Conservation (phyloP, 83 land plant genomes). For the Larix sibirica region DNA sequence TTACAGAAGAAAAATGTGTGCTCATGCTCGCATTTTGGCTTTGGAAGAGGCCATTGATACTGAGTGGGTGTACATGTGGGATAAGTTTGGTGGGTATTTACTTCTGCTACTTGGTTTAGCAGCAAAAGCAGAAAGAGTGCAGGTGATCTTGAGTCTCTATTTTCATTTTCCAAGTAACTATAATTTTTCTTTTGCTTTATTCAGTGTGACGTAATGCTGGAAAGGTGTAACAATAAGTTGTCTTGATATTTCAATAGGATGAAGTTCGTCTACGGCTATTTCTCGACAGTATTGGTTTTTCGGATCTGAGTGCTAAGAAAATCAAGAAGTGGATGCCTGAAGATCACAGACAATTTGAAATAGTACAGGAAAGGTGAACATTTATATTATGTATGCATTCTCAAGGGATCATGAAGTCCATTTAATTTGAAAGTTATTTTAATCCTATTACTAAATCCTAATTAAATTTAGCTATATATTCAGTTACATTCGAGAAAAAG, state of each 20-base stretch:
- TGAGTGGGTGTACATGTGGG: constrained; percentile 99
- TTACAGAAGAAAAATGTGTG: constrained; percentile 86
- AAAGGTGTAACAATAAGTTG: background rate
- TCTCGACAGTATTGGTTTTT: constrained; percentile 94
- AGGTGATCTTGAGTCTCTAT: constrained; percentile 40
- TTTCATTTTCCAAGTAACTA: background rate
- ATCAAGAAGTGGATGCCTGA: constrained; percentile 98
- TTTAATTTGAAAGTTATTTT: background rate
- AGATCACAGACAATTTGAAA: constrained; percentile 94
- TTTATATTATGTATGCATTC: background rate
- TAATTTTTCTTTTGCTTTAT: background rate
- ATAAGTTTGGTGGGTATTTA: constrained; percentile 98
- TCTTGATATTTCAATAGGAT: constrained; percentile 56
- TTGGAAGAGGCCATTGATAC: constrained; percentile 99
- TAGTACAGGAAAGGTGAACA: constrained; percentile 89
- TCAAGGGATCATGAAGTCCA: background rate
- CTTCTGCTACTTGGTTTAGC: constrained; percentile 96
- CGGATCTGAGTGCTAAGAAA: constrained; percentile 95
- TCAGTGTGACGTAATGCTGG: background rate
- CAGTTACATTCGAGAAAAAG: constrained; percentile 96
- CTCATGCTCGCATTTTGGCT: constrained; percentile 94
- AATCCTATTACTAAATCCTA: too few relatives aligned
- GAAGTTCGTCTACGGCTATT: constrained; percentile 97
- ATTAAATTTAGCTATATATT: background rate
- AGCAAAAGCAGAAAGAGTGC: constrained; percentile 93